Percentiles rank a stretch among this genome's conserved stretches.
Conservation (phyloP, 305 asterid species). For the Fraxinus nigra region DNA sequence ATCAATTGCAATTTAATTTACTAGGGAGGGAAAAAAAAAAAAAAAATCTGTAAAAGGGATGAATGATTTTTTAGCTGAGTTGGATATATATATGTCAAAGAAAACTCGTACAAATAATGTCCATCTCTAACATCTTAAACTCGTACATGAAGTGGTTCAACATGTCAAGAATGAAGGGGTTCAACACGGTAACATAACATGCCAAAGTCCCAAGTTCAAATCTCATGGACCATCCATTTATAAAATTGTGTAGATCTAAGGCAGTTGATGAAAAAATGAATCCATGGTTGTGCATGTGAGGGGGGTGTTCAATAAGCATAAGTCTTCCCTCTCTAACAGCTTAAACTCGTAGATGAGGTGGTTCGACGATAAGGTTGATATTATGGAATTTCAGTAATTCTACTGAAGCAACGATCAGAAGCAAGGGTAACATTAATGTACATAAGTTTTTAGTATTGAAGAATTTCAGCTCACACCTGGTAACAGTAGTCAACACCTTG, state of each 20-base stretch:
- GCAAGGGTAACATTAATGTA: background rate
- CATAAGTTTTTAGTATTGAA: background rate
- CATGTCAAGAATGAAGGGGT: background rate
- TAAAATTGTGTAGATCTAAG: background rate
- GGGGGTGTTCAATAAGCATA: background rate
- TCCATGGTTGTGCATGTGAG: background rate
- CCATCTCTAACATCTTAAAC: background rate
- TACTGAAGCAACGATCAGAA: background rate
- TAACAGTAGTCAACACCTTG: conserved; percentile 51
- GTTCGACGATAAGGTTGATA: background rate
- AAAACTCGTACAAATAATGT: background rate
- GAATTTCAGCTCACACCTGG: conserved; percentile 43
- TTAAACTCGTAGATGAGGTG: background rate
- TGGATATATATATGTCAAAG: background rate
- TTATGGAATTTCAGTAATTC: background rate
- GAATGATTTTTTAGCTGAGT: background rate
- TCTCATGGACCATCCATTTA: background rate
- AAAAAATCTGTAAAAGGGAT: background rate
- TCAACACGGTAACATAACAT: background rate
- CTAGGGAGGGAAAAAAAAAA: background rate
- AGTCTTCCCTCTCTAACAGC: background rate
- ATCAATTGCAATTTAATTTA: background rate
- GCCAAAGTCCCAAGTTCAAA: background rate
- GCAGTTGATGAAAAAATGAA: background rate
- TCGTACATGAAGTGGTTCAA: background rate